A percentile compares a stretch with the other conserved stretches of the same genome.
Evolutionary conservation across 257 asterid genomes (phyloP).

Genomic region (Primulina eburnea): DNA sequence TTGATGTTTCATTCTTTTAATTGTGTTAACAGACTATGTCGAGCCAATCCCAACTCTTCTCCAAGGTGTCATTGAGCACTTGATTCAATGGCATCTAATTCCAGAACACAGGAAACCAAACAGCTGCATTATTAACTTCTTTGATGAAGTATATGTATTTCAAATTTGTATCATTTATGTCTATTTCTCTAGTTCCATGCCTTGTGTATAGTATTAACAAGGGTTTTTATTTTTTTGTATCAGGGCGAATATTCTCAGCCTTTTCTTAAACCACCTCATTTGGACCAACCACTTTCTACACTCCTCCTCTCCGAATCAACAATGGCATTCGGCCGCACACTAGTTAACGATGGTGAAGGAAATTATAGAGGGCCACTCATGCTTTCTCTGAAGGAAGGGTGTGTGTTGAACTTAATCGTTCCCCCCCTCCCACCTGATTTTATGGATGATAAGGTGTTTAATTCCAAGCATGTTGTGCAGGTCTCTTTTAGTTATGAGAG

Average conservation of each 20-base stretch:
- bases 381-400: conserved; percentile 89
- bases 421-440: neutral
- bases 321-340: conserved; percentile 90
- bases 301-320: conserved; percentile 82
- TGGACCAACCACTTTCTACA: conserved; percentile 87
- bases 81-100: conserved; percentile 84
- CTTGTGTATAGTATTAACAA: neutral
- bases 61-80: conserved; percentile 66
- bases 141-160: conserved; percentile 67
- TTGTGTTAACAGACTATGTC: conserved; percentile 45
- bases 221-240: conserved; percentile 1
- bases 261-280: conserved; percentile 91
- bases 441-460: conserved; percentile 11
- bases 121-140: conserved; percentile 92
- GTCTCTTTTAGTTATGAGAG: conserved; percentile 90
- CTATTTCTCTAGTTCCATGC: neutral
- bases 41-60: conserved; percentile 92
- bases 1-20: neutral
- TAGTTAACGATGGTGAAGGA: conserved; percentile 72
- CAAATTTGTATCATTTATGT: neutral
- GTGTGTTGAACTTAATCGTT: conserved; percentile 19
- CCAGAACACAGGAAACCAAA: conserved; percentile 78
- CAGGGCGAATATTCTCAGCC: conserved; percentile 97
- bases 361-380: conserved; percentile 81
- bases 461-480: conserved; percentile 36